Evolutionary conservation across 176 grass and related monocot species (phyloP).

Genomic region (Typha latifolia): DNA sequence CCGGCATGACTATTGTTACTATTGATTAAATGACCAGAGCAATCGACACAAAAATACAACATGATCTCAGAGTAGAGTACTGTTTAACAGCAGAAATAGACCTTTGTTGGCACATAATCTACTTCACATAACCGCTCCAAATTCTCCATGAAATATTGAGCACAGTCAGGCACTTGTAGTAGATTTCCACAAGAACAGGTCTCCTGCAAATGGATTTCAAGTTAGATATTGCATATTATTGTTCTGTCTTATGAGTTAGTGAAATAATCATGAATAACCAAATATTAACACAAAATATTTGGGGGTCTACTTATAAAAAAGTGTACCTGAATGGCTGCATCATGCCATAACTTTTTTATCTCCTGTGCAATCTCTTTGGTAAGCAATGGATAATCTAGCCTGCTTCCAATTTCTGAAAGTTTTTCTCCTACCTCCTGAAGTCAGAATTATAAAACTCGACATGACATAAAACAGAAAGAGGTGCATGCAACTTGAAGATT

Average conservation of each 20-base stretch:
- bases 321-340: conserved; percentile 86
- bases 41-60: background rate
- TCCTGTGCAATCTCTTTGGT: conserved; percentile 57
- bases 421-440: conserved; percentile 71
- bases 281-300: background rate
- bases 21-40: background rate
- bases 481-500: background rate
- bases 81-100: conserved; percentile 15
- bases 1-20: too few species aligned
- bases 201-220: conserved; percentile 45
- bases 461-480: conserved; percentile 1
- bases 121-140: conserved; percentile 59
- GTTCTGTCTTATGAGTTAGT: background rate
- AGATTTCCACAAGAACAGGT: conserved; percentile 72
- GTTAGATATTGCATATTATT: background rate
- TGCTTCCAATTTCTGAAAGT: conserved; percentile 63
- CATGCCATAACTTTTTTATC: conserved; percentile 66
- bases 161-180: conserved; percentile 93
- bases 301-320: background rate
- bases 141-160: conserved; percentile 96
- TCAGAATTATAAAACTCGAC: conserved; percentile 11
- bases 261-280: background rate
- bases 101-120: conserved; percentile 91
- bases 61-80: background rate
- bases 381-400: conserved; percentile 62